Evolutionary conservation across 2,329 filamentous ascomycete species (phyloP).

Genomic region (Atkinsonella hypoxylon): DNA sequence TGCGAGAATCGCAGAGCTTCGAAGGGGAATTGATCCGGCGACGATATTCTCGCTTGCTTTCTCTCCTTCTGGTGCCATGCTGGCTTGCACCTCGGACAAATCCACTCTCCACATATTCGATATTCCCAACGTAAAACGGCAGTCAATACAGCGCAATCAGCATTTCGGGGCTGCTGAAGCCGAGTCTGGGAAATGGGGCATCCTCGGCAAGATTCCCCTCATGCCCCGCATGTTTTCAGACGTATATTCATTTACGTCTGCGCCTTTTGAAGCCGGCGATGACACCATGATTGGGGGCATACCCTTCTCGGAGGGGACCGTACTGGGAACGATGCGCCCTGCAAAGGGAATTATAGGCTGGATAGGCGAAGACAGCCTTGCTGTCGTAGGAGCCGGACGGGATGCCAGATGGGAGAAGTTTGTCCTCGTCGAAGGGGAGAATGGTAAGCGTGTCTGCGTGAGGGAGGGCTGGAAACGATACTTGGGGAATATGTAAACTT

Average conservation of each 20-base stretch:
- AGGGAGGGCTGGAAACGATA: slow-evolving; percentile 78
- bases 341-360: slow-evolving; percentile 81
- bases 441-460: slow-evolving; percentile 53
- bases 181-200: slow-evolving; percentile 67
- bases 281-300: slow-evolving; percentile 43
- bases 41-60: slow-evolving; percentile 81
- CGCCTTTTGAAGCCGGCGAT: slow-evolving; percentile 73
- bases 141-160: slow-evolving; percentile 20
- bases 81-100: slow-evolving; percentile 94
- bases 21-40: slow-evolving; percentile 80
- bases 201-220: slow-evolving; percentile 71
- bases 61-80: slow-evolving; percentile 64
- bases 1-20: slow-evolving; percentile 70
- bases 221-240: slow-evolving; percentile 84
- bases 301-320: slow-evolving; percentile 30
- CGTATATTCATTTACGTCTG: slow-evolving; percentile 71
- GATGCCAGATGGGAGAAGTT: slow-evolving; percentile 88
- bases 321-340: slow-evolving; percentile 43
- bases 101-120: slow-evolving; percentile 93
- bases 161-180: slow-evolving; percentile 14
- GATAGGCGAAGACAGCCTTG: slow-evolving; percentile 59
- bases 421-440: slow-evolving; percentile 52
- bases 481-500: slow-evolving; percentile 31
- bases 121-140: slow-evolving; percentile 46
- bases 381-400: slow-evolving; percentile 67